Conservation (phyloP, 148 eudicot genomes). For the Vaccinium corymbosum region DNA sequence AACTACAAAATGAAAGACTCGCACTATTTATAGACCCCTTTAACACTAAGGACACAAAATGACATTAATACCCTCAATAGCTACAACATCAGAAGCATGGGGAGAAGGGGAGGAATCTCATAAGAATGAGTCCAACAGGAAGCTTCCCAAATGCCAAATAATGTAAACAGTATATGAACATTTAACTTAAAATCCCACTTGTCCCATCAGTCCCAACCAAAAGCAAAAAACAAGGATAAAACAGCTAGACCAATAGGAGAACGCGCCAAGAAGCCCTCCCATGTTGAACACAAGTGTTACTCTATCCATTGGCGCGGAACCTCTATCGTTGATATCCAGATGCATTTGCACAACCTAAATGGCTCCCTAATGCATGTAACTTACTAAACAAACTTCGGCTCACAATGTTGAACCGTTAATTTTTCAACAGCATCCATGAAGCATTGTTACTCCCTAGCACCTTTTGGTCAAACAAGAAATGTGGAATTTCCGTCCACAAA, state of each 20-base stretch:
- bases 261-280: background rate
- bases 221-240: background rate
- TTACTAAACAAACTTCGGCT: background rate
- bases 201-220: background rate
- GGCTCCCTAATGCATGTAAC: background rate
- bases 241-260: background rate
- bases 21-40: too few species aligned
- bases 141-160: background rate
- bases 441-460: background rate
- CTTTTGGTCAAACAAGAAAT: background rate
- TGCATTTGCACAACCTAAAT: slow-evolving; percentile 6
- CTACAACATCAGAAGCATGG: background rate
- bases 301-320: background rate
- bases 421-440: background rate
- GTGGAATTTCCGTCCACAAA: background rate
- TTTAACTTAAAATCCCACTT: background rate
- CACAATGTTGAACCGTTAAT: background rate
- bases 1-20: too few species aligned
- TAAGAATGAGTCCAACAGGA: background rate
- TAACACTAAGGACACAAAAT: too few species aligned
- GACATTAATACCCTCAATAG: too few species aligned
- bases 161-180: background rate
- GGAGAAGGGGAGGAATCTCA: background rate
- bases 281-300: background rate
- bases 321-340: background rate